Conservation (phyloP, 2,329 filamentous ascomycete species). For the Penicillium sp. region DNA sequence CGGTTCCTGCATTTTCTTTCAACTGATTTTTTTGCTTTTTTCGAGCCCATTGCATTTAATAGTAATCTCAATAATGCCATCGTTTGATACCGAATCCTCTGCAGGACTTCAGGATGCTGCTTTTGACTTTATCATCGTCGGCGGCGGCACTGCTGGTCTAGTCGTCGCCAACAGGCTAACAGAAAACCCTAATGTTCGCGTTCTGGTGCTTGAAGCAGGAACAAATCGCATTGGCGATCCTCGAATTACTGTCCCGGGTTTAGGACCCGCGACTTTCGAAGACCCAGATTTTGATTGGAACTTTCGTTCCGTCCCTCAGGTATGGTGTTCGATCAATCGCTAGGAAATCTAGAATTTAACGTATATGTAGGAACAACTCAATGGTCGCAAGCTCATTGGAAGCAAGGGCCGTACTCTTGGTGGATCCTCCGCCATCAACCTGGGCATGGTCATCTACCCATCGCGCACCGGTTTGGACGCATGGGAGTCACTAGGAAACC, state of each 20-base stretch:
- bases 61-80: background rate
- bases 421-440: slow-evolving; percentile 51
- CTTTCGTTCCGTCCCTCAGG: slow-evolving; percentile 26
- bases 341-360: background rate
- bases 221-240: slow-evolving; percentile 24
- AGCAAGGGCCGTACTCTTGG: slow-evolving; percentile 52
- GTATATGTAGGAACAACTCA: slow-evolving; percentile 30
- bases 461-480: slow-evolving; percentile 41
- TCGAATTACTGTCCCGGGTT: slow-evolving; percentile 22
- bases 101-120: background rate
- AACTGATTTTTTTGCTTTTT: background rate
- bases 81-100: background rate
- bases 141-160: slow-evolving; percentile 32
- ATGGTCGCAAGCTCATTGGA: slow-evolving; percentile 42
- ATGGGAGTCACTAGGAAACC: slow-evolving; percentile 49
- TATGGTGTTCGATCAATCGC: background rate
- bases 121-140: slow-evolving; percentile 34
- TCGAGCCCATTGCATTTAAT: background rate
- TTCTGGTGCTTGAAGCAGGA: slow-evolving; percentile 32
- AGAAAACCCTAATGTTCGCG: slow-evolving; percentile 24
- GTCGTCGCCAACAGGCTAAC: slow-evolving; percentile 31
- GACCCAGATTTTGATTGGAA: slow-evolving; percentile 29
- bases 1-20: no score
- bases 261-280: slow-evolving; percentile 16
- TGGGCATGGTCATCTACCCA: slow-evolving; percentile 29